Evolutionary conservation across 768 basidiomycete species (phyloP), one percentile per base, ranked within the genome.

Genomic region (Tricholoma saponaceum): DNA sequence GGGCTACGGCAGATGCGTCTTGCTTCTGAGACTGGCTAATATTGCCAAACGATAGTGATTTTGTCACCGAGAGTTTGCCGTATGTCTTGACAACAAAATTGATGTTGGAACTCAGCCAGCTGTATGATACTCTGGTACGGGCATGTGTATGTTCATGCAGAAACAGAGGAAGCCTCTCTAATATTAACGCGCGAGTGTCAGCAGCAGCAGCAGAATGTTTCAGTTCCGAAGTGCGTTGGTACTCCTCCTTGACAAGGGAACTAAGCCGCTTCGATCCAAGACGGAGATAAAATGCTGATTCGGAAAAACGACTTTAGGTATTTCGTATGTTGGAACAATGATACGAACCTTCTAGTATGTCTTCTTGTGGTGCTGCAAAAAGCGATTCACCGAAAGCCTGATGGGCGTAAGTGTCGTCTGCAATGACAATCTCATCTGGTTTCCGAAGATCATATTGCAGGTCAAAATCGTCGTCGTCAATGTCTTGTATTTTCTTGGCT

Each of bases 141-240:
- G 86, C 74, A 67, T 89, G 87, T 0, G 82, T 84, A 55, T 95
- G 90, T 64, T 98, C 96, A 53, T 96, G 89, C 4, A 98, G 78
- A 75, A 98, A 98, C 28, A 99, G 74, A 0, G 95, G 92, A 18
- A 97, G 74, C 30, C 95, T 77, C 71, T 98, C 90, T 25, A 96
- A 72, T 12, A 95, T 84, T 35, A 92, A 76, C 2, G 76, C 63
- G 2, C 84, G 83, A 9, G 79, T 79, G 9, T 87, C 83, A 0
- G 66, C 61, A 2, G 85, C 81, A 23, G 72, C 69, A 60, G 76
- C 80, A 0, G 80, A 75, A 39, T 76, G 70, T 39, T 67, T 71
- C 18, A 85, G 68, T 66, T 90, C 86, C 12, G 69, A 69, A 3
- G 79, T 74, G 0, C 83, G 78, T 52, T 83, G 80, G 64, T 92